phyloP scores from a whole-genome alignment of 139 green algal genomes.

The Chlamydomonas incerta region DNA sequence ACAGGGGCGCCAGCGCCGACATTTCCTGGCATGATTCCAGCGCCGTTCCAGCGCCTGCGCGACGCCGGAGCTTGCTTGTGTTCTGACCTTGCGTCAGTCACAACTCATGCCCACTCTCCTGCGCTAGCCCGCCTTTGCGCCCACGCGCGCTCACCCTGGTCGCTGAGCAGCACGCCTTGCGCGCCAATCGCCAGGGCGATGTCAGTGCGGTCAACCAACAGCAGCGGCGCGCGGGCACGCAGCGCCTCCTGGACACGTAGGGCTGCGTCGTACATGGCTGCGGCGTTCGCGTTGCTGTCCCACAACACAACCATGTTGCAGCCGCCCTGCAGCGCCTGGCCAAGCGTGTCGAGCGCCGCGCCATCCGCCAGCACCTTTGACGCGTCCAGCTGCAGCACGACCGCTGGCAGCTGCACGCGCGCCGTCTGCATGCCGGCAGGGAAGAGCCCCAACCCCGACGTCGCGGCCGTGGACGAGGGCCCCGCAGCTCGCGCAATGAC shows the following conservation, averaged over 20 bases:
- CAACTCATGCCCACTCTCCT: no score
- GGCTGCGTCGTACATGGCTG: conserved; percentile 86
- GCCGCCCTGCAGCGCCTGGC: conserved; percentile 53
- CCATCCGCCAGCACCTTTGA: conserved; percentile 47
- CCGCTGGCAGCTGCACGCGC: conserved; percentile 76
- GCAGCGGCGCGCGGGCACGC: conserved; percentile 79
- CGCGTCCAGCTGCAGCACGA: conserved; percentile 68
- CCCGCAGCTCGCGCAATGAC: not conserved
- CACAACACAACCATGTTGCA: conserved; percentile 67
- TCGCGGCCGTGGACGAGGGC: not conserved
- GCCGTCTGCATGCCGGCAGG: conserved; percentile 76
- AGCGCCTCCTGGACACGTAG: conserved; percentile 76
- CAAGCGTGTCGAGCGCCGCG: conserved; percentile 32
- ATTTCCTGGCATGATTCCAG: no score
- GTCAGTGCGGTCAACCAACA: conserved; percentile 90
- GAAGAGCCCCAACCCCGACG: conserved; percentile 53
- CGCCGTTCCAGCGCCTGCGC: no score
- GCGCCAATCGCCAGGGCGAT: conserved; percentile 86
- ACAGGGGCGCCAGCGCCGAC: no score
- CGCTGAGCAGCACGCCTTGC: conserved; percentile 88
- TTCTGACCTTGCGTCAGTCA: no score
- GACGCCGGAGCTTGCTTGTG: no score
- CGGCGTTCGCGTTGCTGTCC: conserved; percentile 71
- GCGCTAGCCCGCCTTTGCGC: no score
- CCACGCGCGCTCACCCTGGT: conserved; percentile 67